Evolutionary conservation across 768 basidiomycete species (phyloP).

Genomic region (Trametes punicea): DNA sequence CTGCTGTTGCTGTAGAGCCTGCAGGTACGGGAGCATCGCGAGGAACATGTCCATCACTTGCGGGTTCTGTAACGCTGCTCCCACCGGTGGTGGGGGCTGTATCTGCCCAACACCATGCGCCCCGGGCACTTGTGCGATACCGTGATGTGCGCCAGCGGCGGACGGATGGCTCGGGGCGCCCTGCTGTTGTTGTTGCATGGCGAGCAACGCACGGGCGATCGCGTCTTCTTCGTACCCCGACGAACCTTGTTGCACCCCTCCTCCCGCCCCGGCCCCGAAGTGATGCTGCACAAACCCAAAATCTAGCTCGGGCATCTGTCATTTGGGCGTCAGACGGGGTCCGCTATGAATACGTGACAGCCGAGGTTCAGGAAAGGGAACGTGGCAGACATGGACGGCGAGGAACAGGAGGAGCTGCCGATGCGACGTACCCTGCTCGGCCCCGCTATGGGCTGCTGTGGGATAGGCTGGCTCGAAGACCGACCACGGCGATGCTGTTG

Average conservation of each 20-base stretch:
- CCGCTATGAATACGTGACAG: background rate
- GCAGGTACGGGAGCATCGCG: constrained; percentile 27
- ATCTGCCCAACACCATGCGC: constrained; percentile 2
- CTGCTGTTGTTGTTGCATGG: constrained; percentile 16
- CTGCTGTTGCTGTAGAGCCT: constrained; percentile 26
- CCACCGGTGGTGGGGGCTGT: constrained; percentile 11
- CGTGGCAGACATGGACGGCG: background rate
- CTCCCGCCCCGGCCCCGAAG: constrained; percentile 3
- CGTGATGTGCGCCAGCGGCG: background rate
- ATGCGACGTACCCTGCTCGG: constrained; percentile 19
- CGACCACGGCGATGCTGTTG: constrained; percentile 15
- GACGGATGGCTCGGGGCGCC: background rate
- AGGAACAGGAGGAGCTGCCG: background rate
- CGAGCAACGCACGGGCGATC: constrained; percentile 18
- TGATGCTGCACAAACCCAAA: constrained; percentile 16
- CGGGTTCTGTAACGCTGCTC: constrained; percentile 16
- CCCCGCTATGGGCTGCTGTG: constrained; percentile 12
- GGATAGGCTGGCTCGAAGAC: constrained; percentile 22
- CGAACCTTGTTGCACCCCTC: constrained; percentile 7
- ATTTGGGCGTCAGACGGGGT: background rate
- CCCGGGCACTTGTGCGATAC: constrained; percentile 2
- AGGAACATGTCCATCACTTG: constrained; percentile 27
- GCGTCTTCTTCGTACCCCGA: constrained; percentile 23
- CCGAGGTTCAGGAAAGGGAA: background rate
- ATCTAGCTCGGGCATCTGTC: constrained; percentile 17